These are phyloP conservation scores for Aspergillus asperescens DNA, from an alignment of 495 filamentous ascomycete species.

Conservation along the genomic window DNA sequence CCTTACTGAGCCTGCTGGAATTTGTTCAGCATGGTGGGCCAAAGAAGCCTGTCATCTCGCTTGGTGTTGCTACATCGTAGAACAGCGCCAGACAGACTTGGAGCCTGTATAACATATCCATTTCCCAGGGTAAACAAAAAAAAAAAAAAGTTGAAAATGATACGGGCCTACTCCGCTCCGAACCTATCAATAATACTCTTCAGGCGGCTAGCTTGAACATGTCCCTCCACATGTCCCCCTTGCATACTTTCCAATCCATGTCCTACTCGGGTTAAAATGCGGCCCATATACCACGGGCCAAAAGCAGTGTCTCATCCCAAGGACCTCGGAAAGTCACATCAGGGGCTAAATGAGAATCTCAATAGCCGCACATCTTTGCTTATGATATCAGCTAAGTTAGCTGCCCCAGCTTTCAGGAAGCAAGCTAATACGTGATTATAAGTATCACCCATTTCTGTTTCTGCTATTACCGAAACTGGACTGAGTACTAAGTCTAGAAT, in stretches of 20 bases:
- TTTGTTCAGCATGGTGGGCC: too few relatives aligned
- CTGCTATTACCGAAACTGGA: slow-evolving; percentile 28
- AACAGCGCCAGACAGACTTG: too few relatives aligned
- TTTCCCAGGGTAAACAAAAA: too few relatives aligned
- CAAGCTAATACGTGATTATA: background rate
- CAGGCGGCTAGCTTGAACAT: background rate
- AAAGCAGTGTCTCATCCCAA: background rate
- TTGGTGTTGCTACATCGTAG: too few relatives aligned
- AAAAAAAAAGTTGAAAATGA: too few relatives aligned
- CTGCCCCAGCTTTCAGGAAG: background rate
- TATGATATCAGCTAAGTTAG: background rate
- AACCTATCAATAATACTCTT: background rate
- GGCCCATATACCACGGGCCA: background rate
- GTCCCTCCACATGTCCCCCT: background rate
- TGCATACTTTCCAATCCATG: background rate
- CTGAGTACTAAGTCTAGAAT: slow-evolving; percentile 41
- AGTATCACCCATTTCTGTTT: slow-evolving; percentile 24
- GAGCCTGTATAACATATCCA: too few relatives aligned
- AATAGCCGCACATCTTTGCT: background rate
- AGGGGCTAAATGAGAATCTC: background rate
- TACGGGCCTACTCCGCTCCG: background rate
- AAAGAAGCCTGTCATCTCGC: too few relatives aligned
- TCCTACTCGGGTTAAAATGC: background rate
- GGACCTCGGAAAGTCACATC: background rate
- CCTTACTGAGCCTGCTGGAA: too few relatives aligned